Percentiles rank a stretch among this genome's conserved stretches.
Evolutionary conservation across 1,284 basidiomycete species (phyloP).

Genomic region (Peniophora sp.): DNA sequence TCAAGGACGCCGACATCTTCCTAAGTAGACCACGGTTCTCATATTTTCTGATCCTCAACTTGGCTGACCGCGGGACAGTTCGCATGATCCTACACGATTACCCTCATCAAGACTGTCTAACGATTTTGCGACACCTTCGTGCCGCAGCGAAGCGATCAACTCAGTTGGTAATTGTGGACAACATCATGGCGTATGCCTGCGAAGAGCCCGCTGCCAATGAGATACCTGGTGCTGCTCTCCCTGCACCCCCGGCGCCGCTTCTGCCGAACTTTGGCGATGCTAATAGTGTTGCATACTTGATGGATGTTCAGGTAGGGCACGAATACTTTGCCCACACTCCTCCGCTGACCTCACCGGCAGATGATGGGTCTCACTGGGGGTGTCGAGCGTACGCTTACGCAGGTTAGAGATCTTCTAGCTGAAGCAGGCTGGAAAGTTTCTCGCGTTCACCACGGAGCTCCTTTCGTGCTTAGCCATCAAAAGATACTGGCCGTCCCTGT

Average conservation of each 20-base stretch:
- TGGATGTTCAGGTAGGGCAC: background rate
- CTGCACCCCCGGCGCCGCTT: constrained; percentile 4
- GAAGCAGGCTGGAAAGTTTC: background rate
- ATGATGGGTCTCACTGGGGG: background rate
- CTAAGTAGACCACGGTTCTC: background rate
- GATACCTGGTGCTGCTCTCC: constrained; percentile 2
- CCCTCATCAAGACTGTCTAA: background rate
- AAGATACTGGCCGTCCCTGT: background rate
- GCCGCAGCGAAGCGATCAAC: background rate
- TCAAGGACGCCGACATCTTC: background rate
- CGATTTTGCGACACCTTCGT: background rate
- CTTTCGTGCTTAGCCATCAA: background rate
- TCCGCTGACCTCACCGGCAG: too few relatives aligned
- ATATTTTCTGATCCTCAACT: too few relatives aligned
- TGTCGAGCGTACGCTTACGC: background rate
- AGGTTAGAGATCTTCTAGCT: background rate
- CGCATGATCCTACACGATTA: background rate
- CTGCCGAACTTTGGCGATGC: constrained; percentile 1
- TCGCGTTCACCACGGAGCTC: background rate
- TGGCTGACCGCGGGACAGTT: background rate
- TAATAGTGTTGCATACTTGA: background rate
- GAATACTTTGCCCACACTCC: too few relatives aligned
- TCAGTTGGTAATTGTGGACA: background rate
- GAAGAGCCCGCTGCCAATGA: background rate
- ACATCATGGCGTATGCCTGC: background rate